Conservation (phyloP, 768 basidiomycete species). For the Cystofilobasidium capitatum region DNA sequence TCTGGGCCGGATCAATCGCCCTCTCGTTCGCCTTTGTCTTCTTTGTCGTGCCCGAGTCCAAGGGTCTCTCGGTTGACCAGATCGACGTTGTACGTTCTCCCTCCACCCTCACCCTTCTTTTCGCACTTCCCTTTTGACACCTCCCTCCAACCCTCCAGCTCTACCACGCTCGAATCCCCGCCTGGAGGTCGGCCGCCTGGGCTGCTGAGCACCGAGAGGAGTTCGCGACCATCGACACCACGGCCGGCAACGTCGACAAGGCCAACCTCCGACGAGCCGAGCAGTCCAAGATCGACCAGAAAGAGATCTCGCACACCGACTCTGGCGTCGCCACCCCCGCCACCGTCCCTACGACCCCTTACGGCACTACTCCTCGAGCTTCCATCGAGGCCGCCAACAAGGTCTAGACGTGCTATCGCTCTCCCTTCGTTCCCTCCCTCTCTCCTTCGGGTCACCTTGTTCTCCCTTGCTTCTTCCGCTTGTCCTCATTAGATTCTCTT, state of each 20-base stretch:
- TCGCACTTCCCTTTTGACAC: no score
- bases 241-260: constrained; percentile 2
- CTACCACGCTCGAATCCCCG: constrained; percentile 16
- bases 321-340: constrained; percentile 6
- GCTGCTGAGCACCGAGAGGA: not conserved
- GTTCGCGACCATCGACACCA: not conserved
- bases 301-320: not conserved
- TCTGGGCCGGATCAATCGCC: constrained; percentile 38
- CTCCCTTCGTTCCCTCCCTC: not conserved
- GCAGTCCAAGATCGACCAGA: not conserved
- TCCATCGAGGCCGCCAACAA: not conserved
- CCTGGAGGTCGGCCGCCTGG: constrained; percentile 15
- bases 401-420: not conserved
- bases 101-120: not conserved
- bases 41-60: constrained; percentile 26
- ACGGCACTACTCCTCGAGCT: not conserved
- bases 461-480: not conserved
- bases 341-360: not conserved
- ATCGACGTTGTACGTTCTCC: constrained; percentile 22
- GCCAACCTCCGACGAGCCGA: not conserved
- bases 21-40: constrained; percentile 25
- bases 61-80: constrained; percentile 24
- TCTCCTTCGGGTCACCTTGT: not conserved
- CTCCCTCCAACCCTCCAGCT: not conserved
- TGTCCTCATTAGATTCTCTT: not conserved